Base-by-base conservation (phyloP, 2,329 filamentous ascomycete species). In the Diaporthe destruens region DNA sequence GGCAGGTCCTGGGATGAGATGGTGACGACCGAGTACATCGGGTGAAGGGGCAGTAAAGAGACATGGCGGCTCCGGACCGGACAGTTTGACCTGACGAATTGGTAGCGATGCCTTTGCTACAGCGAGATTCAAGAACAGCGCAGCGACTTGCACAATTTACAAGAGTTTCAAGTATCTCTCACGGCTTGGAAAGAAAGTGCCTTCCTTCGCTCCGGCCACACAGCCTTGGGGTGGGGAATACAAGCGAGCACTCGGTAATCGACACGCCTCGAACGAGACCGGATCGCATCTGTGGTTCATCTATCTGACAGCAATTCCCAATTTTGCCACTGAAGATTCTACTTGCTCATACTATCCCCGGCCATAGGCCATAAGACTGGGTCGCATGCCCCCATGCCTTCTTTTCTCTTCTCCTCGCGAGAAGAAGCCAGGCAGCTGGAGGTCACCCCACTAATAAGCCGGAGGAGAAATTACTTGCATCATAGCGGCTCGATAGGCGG, bases 1-100 rank as follows among this genome's bases (percentile, higher is more conserved):
- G 88, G 88, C 39, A 86, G 86, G 78, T 87, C 90, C 42, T 94
- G 92, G 92, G 91, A 93, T 81, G 88, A 87, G 44, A 81, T 94
- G 71, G 87, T 91, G 8, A 86, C 86, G 75, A 89, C 89, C 36
- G 91, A 93, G 80, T 93, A 93, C 78, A 90, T 94, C 78, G 91
- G 91, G 36, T 92, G 80, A 86, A 5, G 8, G 23, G 9, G 23
- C 39, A 20, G 36, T 23, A 44, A 9, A 49, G 6, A 29, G 25
- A 32, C 12, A 23, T 18, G 59, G 29, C 16, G 25, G 42, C 29
- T n/a, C 16, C 29, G 59, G 42, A 49, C 42, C 6, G 59, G 23
- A n/a, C 34, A 65, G 59, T 49, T 34, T 49, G 61, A 65, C 47
- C 4, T 51, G 61, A 51, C 36, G 61, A 16, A 14, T 25, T 23